Evolutionary conservation across 768 basidiomycete genomes (phyloP).

Genomic region (Tulasnella sp.): DNA sequence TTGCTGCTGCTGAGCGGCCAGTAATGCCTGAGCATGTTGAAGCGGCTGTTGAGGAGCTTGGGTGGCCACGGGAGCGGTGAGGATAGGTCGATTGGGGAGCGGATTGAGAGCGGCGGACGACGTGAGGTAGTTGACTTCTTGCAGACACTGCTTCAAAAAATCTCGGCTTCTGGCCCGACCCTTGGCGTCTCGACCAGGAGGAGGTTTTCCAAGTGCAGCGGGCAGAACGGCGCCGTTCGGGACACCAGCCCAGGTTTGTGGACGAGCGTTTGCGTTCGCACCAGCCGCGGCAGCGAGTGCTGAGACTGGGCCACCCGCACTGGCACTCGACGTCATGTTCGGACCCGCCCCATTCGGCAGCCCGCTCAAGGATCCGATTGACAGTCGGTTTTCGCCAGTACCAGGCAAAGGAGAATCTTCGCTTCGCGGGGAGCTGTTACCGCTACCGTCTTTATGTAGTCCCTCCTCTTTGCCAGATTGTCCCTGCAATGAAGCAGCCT

Average conservation of each 20-base stretch:
- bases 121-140: constrained; percentile 96
- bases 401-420: constrained; percentile 73
- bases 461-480: constrained; percentile 42
- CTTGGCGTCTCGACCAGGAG: constrained; percentile 87
- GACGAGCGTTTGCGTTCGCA: constrained; percentile 3
- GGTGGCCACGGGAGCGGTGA: constrained; percentile 17
- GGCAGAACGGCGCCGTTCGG: constrained; percentile 22
- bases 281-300: neutral
- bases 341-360: constrained; percentile 51
- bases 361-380: constrained; percentile 34
- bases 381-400: constrained; percentile 52
- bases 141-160: constrained; percentile 97
- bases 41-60: constrained; percentile 28
- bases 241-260: constrained; percentile 26
- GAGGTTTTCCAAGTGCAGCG: constrained; percentile 48
- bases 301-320: constrained; percentile 18
- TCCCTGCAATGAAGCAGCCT: constrained; percentile 59
- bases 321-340: constrained; percentile 18
- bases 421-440: constrained; percentile 77
- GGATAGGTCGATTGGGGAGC: constrained; percentile 78
- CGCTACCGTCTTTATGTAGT: constrained; percentile 65
- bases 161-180: constrained; percentile 90
- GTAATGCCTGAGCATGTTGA: constrained; percentile 48
- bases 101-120: constrained; percentile 98
- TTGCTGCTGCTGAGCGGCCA: constrained; percentile 25